Evolutionary conservation across 176 grass and related monocot species (phyloP).

Genomic region (Triticum urartu): DNA sequence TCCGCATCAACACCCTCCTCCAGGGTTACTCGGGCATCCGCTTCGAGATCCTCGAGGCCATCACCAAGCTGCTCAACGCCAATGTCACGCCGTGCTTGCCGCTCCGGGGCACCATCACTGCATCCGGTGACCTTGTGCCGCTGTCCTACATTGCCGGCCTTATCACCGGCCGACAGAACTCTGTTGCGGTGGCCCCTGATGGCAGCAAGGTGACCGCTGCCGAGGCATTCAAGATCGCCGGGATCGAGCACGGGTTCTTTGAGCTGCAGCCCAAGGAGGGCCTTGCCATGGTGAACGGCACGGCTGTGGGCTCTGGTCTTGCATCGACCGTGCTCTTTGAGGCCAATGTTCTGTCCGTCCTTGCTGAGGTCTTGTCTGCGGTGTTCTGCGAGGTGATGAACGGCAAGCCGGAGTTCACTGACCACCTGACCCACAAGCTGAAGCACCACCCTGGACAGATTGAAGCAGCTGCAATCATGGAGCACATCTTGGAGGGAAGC

Average conservation of each 20-base stretch:
- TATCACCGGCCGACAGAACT: conserved; percentile 68
- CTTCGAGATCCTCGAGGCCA: conserved; percentile 86
- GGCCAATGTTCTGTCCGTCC: conserved; percentile 58
- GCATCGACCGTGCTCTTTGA: conserved; percentile 84
- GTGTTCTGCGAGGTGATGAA: conserved; percentile 94
- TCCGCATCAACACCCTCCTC: conserved; percentile 84
- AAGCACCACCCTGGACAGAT: conserved; percentile 98
- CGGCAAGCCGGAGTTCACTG: conserved; percentile 89
- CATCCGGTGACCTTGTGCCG: conserved; percentile 75
- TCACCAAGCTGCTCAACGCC: conserved; percentile 73
- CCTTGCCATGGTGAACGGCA: conserved; percentile 91
- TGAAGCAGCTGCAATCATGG: conserved; percentile 89
- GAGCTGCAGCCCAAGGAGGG: conserved; percentile 96
- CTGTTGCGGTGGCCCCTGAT: conserved; percentile 54
- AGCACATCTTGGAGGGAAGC: conserved; percentile 85
- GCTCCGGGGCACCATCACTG: conserved; percentile 77
- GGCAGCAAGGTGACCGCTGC: conserved; percentile 58
- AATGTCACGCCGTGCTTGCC: conserved; percentile 78
- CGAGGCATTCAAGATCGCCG: conserved; percentile 75
- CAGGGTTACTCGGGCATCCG: conserved; percentile 91
- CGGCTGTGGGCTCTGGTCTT: conserved; percentile 79
- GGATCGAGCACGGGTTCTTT: conserved; percentile 70
- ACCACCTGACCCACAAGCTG: conserved; percentile 91
- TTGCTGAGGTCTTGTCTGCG: conserved; percentile 76
- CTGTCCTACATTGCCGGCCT: conserved; percentile 85